Evolutionary conservation across 2,329 filamentous ascomycete genomes (phyloP).

Genomic region (Pseudopithomyces chartarum): DNA sequence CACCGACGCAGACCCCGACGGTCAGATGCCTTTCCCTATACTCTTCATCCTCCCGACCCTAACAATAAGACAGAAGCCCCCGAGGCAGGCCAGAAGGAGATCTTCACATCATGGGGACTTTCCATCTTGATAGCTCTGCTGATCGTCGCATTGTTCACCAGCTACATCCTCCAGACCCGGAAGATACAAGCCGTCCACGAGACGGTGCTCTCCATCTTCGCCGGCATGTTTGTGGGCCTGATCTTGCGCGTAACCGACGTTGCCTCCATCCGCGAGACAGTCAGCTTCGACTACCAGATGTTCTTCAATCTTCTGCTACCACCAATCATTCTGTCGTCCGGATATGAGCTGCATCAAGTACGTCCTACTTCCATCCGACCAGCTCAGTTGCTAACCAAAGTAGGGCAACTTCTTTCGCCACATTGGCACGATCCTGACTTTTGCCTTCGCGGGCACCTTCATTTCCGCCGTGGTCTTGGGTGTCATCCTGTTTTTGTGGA

Average conservation of each 20-base stretch:
- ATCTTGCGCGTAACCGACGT: constrained; percentile 81
- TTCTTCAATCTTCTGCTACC: constrained; percentile 99
- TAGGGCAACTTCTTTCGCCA: constrained; percentile 97
- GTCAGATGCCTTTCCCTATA: constrained; percentile 29
- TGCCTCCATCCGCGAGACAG: constrained; percentile 83
- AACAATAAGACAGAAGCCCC: constrained; percentile 62
- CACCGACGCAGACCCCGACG: constrained; percentile 54
- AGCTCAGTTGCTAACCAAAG: constrained; percentile 3
- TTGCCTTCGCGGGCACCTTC: constrained; percentile 96
- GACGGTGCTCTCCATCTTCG: constrained; percentile 97
- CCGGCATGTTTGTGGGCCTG: constrained; percentile 79
- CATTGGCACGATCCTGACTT: constrained; percentile 95
- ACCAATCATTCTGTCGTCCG: constrained; percentile 94
- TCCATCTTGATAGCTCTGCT: constrained; percentile 96
- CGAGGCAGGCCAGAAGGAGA: constrained; percentile 89
- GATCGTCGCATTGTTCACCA: constrained; percentile 93
- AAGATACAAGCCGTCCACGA: constrained; percentile 98
- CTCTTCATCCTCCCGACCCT: constrained; percentile 31
- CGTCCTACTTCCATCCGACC: constrained; percentile 17
- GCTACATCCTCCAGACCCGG: constrained; percentile 94
- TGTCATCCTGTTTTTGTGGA: constrained; percentile 86
- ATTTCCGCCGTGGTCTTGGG: constrained; percentile 96
- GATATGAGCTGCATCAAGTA: constrained; percentile 92
- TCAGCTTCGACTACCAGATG: constrained; percentile 98
- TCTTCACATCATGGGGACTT: constrained; percentile 93